Evolutionary conservation across 2,329 filamentous ascomycete species (phyloP), one percentile per base, ranked within the genome.

Genomic region (Phoma sp.): DNA sequence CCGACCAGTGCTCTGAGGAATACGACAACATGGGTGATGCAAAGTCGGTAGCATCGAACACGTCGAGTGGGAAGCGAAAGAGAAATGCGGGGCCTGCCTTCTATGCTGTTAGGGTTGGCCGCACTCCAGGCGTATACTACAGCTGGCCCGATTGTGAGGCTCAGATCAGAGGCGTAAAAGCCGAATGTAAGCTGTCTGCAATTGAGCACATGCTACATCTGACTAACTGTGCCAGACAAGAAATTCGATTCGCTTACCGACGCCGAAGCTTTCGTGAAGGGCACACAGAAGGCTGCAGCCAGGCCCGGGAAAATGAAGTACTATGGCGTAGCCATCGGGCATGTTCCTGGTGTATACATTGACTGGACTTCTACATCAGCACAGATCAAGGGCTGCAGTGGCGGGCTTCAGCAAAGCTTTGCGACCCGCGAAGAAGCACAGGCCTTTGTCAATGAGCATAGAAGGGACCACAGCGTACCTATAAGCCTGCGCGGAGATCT

Each of bases 181-280:
- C 74, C 57, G 53, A 74, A 11, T 73, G 75, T 77, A 54, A 38
- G 74, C 70, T 14, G 18, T 36, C 18, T 13, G 3, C 18, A 29
- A 7, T 11, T 2, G 18, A 14, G 14, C 11, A 4, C 7, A 2
- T 8, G 27, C 14, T 7, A 11, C 4, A 24, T 7, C 27, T 14
- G 4, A 29, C 48, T 62, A 47, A 65, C 32, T 7, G 4, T 24
- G 37, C 24, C 57, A 95, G 91, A 89, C 79, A 93, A 95, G 77
- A 91, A 89, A 1, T 97, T 96, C 70, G 77, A 81, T 8, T 86
- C 83, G 0, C 79, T 82, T 54, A 83, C 87, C 58, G 91, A 96
- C 55, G 93, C 93, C n/a, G 83, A 89, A 66, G 86, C 85, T 2
- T 97, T 90, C 70, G 80, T 91, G 24, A 89, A 90, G 41, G 82